A percentile compares a stretch with the other conserved stretches of the same genome.
phyloP scores from a whole-genome alignment of 2,329 filamentous ascomycete genomes.

The Fusarium humuli region DNA sequence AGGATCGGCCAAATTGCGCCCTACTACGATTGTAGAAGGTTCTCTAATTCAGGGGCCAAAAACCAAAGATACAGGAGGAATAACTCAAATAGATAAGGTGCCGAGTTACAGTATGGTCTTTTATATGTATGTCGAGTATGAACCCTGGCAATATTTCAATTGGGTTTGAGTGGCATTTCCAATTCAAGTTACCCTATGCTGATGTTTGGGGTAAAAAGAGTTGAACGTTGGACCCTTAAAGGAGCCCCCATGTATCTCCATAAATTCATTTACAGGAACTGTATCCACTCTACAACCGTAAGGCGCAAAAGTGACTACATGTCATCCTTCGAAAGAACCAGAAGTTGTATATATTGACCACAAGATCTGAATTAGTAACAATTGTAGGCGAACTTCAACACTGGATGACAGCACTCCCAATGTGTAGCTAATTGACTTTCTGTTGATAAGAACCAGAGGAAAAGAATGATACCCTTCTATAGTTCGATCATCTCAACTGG shows the following conservation, averaged over 20 bases:
- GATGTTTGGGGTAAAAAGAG: background rate
- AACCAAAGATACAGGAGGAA: background rate
- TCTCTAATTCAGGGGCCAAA: background rate
- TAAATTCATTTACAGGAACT: background rate
- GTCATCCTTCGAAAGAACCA: conserved; percentile 17
- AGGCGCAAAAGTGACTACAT: conserved; percentile 8
- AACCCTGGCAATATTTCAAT: background rate
- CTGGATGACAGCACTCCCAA: background rate
- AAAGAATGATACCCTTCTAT: background rate
- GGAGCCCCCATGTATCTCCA: background rate
- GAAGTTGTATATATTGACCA: background rate
- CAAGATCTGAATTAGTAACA: background rate
- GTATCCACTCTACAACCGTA: conserved; percentile 22
- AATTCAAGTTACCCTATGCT: background rate
- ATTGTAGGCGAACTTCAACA: background rate
- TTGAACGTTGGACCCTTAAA: background rate
- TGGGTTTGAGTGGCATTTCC: background rate
- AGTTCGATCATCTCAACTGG: background rate
- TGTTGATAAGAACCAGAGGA: background rate
- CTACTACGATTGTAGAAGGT: background rate
- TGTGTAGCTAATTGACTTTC: background rate
- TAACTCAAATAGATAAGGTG: background rate
- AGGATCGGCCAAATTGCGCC: background rate
- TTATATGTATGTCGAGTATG: background rate
- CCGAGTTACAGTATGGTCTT: background rate